Evolutionary conservation across 208 protist genomes (phyloP).

Genomic region (Acanthamoeba culbertsoni): DNA sequence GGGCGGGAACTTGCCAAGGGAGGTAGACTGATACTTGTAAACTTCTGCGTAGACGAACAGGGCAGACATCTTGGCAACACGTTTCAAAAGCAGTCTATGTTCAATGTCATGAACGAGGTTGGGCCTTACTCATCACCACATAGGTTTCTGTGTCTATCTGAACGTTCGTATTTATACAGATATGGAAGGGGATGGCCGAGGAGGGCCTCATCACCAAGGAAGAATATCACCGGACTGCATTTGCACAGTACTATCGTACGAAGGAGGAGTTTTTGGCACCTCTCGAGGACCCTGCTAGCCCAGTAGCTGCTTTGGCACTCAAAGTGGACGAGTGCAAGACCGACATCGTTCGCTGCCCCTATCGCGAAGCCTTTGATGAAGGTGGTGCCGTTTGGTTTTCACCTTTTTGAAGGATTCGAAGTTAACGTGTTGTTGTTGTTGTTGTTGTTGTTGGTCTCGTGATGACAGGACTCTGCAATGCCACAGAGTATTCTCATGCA

Average conservation of each 20-base stretch:
- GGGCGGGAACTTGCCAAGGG: not conserved
- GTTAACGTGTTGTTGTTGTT: not conserved
- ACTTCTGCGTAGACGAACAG: not conserved
- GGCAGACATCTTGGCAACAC: not conserved
- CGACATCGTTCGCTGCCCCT: not conserved
- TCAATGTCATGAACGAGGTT: not conserved
- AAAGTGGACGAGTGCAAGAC: not conserved
- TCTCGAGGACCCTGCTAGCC: not conserved
- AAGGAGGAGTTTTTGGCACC: not conserved
- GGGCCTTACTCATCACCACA: not conserved
- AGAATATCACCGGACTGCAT: not conserved
- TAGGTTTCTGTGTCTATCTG: not conserved
- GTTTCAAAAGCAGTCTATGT: not conserved
- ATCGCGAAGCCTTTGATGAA: not conserved
- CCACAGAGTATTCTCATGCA: not conserved
- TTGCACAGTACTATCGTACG: not conserved
- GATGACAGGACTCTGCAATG: not conserved
- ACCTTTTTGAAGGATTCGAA: not conserved
- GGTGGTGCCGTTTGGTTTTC: not conserved
- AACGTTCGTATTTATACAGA: not conserved
- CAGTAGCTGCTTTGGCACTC: not conserved
- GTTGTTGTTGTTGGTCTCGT: no score
- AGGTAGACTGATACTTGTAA: not conserved
- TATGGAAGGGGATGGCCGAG: not conserved
- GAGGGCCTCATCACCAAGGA: not conserved